These are phyloP conservation scores for Trichophyton schoenleinii DNA, from an alignment of 2,329 filamentous ascomycete genomes.

Conservation along the genomic window DNA sequence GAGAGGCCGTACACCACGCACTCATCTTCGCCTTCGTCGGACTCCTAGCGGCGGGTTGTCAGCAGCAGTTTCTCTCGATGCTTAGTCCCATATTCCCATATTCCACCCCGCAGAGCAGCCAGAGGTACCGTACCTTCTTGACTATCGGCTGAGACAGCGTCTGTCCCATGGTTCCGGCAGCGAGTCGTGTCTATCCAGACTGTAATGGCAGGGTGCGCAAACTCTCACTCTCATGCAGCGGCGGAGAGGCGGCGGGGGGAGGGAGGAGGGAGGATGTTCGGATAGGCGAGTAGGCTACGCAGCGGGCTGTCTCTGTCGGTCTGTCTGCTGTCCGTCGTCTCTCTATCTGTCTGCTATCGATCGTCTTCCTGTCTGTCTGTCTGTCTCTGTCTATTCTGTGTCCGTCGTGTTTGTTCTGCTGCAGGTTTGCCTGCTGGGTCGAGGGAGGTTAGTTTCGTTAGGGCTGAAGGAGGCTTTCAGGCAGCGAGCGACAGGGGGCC, in stretches of 20 bases:
- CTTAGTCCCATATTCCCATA: no score
- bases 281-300: no score
- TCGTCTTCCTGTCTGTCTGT: no score
- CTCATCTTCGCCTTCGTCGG: conserved; percentile 82
- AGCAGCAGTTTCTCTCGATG: neutral
- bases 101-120: neutral
- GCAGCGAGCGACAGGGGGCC: no score
- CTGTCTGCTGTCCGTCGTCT: no score
- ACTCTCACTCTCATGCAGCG: conserved; percentile 9
- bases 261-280: conserved; percentile 6
- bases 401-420: neutral
- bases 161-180: conserved; percentile 68
- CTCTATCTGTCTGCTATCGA: no score
- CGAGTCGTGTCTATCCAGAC: neutral
- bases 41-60: conserved; percentile 28
- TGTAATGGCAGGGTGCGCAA: conserved; percentile 7
- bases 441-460: no score
- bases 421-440: neutral
- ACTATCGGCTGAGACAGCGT: conserved; percentile 97
- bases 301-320: no score
- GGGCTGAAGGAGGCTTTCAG: no score
- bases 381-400: no score
- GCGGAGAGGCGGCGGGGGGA: conserved; percentile 11
- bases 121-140: conserved; percentile 69
- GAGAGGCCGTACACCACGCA: conserved; percentile 87